Conservation (phyloP, 257 asterid genomes). For the Ajuga chamaepitys region DNA sequence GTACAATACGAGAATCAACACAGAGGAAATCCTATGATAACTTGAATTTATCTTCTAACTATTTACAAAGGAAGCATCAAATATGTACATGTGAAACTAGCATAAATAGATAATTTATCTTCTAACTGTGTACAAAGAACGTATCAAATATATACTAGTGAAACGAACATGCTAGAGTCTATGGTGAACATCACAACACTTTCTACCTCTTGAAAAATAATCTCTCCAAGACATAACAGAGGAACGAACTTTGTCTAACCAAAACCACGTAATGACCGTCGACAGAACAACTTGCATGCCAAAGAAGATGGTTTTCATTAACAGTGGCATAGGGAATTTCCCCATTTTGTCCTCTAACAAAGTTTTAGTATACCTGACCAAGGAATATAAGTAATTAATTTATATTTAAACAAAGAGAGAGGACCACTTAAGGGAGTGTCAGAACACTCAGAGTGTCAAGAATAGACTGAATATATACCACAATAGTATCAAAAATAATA, state of each 20-base stretch:
- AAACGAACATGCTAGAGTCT: too few relatives aligned
- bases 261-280: conserved; percentile 68
- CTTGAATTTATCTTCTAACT: too few relatives aligned
- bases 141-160: too few relatives aligned
- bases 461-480: conserved; percentile 94
- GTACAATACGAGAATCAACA: too few relatives aligned
- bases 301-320: conserved; percentile 89
- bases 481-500: conserved; percentile 56
- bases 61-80: too few relatives aligned
- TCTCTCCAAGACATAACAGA: conserved; percentile 82
- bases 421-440: background rate
- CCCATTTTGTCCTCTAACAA: conserved; percentile 88
- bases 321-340: conserved; percentile 85
- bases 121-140: too few relatives aligned
- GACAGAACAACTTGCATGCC: conserved; percentile 88
- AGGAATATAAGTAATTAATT: background rate
- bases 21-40: too few relatives aligned
- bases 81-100: too few relatives aligned
- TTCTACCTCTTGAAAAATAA: conserved; percentile 38
- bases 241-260: conserved; percentile 67
- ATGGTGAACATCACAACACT: background rate
- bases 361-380: conserved; percentile 76
- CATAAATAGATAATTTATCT: too few relatives aligned
- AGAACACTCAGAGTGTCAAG: conserved; percentile 76
- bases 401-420: background rate